These are phyloP conservation scores for Tetrapisispora taiwanensis DNA, from an alignment of 805 yeast species.

Conservation along the genomic window DNA sequence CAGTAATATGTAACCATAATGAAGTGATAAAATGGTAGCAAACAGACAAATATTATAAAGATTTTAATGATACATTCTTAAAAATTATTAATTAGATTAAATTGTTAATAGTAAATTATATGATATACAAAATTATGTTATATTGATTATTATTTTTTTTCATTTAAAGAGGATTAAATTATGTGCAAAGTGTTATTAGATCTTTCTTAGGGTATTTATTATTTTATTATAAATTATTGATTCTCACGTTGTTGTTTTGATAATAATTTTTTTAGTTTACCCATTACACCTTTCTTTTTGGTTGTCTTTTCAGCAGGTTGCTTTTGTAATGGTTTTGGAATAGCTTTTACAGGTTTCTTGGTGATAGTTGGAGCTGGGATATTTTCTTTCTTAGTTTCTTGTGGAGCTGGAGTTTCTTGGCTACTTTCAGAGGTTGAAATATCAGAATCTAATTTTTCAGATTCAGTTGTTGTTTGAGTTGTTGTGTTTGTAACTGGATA, in stretches of 20 bases:
- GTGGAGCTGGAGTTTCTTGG: neutral
- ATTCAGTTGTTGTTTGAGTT: neutral
- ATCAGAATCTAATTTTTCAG: neutral
- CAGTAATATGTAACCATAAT: too few relatives aligned
- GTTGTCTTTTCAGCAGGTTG: neutral
- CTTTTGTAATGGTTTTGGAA: neutral
- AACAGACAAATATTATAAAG: too few relatives aligned
- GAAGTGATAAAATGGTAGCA: too few relatives aligned
- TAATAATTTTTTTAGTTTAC: slow-evolving; percentile 1
- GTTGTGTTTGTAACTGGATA: neutral
- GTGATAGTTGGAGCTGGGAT: neutral
- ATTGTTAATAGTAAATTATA: neutral
- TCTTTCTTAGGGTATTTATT: neutral
- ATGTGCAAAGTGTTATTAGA: neutral
- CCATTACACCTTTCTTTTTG: neutral
- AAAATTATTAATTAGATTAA: too few relatives aligned
- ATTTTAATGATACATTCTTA: too few relatives aligned
- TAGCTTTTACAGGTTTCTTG: neutral
- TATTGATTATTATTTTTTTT: neutral
- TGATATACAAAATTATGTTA: neutral
- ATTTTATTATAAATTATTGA: neutral
- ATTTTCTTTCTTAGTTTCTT: neutral
- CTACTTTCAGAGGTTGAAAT: neutral
- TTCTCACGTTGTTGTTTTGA: neutral
- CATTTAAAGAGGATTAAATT: neutral